These are phyloP conservation scores for Flaveria brownii DNA, from an alignment of 129 eudicot genomes.

Conservation along the genomic window DNA sequence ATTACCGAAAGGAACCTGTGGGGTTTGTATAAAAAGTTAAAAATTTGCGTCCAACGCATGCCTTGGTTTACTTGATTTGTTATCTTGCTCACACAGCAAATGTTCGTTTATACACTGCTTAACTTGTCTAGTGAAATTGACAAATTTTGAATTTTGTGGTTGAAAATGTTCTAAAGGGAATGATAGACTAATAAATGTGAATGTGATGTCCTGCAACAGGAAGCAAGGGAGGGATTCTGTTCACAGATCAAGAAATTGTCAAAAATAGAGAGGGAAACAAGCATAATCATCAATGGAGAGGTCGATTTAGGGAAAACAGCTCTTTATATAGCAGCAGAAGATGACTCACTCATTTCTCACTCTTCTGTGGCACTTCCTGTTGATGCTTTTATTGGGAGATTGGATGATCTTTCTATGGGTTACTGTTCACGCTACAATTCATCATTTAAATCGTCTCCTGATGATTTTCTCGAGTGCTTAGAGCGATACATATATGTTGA, in stretches of 20 bases:
- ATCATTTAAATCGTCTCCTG: conserved; percentile 67
- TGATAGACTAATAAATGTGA: neutral
- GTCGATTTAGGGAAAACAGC: conserved; percentile 82
- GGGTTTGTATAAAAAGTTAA: neutral
- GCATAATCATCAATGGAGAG: conserved; percentile 57
- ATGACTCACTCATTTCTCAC: conserved; percentile 85
- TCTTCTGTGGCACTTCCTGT: conserved; percentile 96
- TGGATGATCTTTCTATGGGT: conserved; percentile 70
- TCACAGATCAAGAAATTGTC: conserved; percentile 54
- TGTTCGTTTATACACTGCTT: neutral
- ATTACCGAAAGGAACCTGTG: neutral
- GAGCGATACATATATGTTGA: conserved; percentile 70
- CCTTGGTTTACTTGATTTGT: neutral
- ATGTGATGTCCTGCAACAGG: conserved; percentile 45
- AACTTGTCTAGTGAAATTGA: neutral
- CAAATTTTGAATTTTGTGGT: neutral
- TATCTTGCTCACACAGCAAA: neutral
- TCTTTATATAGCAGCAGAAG: conserved; percentile 87
- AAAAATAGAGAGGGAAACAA: conserved; percentile 71
- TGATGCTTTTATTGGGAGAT: conserved; percentile 71
- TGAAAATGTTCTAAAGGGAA: neutral
- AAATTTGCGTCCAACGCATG: no score
- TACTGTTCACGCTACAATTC: conserved; percentile 70
- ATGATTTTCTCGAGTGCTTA: conserved; percentile 59
- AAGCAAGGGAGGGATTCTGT: conserved; percentile 79